Percentiles rank a stretch among this genome's conserved stretches.
Conservation (phyloP, 2,329 filamentous ascomycete species). For the Chaetomiaceae sp. region DNA sequence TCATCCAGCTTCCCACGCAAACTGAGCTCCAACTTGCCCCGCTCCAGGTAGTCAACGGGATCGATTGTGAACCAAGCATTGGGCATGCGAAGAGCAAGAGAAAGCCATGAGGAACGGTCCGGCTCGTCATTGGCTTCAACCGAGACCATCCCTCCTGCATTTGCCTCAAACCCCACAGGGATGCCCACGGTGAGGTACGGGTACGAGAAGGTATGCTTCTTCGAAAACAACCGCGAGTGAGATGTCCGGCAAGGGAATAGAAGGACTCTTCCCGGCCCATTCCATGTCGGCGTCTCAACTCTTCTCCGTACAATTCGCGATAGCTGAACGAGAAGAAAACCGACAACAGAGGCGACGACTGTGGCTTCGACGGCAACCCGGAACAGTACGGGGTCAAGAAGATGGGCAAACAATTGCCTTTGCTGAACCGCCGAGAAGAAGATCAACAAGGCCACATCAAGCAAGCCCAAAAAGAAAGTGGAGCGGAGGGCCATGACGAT, state of each 20-base stretch:
- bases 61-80: slow-evolving; percentile 55
- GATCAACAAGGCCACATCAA: slow-evolving; percentile 8
- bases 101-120: slow-evolving; percentile 31
- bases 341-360: background rate
- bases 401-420: background rate
- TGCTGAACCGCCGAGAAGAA: slow-evolving; percentile 4
- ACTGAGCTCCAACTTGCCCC: slow-evolving; percentile 47
- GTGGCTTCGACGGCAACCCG: background rate
- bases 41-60: slow-evolving; percentile 56
- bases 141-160: slow-evolving; percentile 53
- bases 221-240: slow-evolving; percentile 63
- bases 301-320: background rate
- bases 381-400: background rate
- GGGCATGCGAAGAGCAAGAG: slow-evolving; percentile 24
- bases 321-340: slow-evolving; percentile 13
- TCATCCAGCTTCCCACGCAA: slow-evolving; percentile 59
- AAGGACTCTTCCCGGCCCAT: slow-evolving; percentile 39
- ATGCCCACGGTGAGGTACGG: slow-evolving; percentile 67
- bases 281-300: slow-evolving; percentile 12
- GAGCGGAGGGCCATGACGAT: slow-evolving; percentile 8
- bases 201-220: slow-evolving; percentile 64
- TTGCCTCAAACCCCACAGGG: slow-evolving; percentile 59
- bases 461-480: background rate
- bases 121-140: slow-evolving; percentile 29
- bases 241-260: slow-evolving; percentile 63